Evolutionary conservation across 805 yeast species (phyloP), one percentile per base, ranked within the genome.

Genomic region (Yarrowia alimentaria): DNA sequence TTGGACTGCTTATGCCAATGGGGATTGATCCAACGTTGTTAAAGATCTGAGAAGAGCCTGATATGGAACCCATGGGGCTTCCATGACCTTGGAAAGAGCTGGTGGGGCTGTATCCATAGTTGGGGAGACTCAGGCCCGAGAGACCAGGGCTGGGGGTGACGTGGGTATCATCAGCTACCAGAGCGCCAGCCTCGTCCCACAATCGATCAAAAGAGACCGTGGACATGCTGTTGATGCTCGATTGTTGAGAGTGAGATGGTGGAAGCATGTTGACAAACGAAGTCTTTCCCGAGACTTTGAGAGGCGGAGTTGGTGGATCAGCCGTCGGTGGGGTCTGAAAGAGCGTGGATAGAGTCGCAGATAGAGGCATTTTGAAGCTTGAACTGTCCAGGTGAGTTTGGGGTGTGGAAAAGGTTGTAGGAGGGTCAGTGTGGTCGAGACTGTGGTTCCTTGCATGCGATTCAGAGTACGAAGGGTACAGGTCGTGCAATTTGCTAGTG

Each of bases 181-280:
- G 29, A 11, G 42, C 42, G 14, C 42, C 42, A 5, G 42, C 22
- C 28, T 35, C 29, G 42, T 22, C 42, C 42, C 42, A 35, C 11
- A 35, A 20, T 2, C 42, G 28, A 13, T 35, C 42, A 11, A 35
- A 35, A 1, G 42, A 35, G 7, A 19, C 42, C 1, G 42, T 35
- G 20, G 29, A 22, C 42, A 35, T 22, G 20, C 42, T 35, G 14
- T 28, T 22, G 20, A 22, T 16, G 28, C 42, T 35, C 10, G 42
- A 35, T 29, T 35, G 42, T 3, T 22, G 42, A 3, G 42, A 35
- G 12, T 35, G 42, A 3, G 29, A 6, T 11, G 20, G 28, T 3
- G 6, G 26, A 3, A 34, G 26, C 28, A 21, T 9, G 3, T 26
- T 14, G 6, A 35, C 42, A 11, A 22, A 16, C 20, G n/a, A n/a